phyloP scores from a whole-genome alignment of 768 basidiomycete species.

The Termitomyces sp. region DNA sequence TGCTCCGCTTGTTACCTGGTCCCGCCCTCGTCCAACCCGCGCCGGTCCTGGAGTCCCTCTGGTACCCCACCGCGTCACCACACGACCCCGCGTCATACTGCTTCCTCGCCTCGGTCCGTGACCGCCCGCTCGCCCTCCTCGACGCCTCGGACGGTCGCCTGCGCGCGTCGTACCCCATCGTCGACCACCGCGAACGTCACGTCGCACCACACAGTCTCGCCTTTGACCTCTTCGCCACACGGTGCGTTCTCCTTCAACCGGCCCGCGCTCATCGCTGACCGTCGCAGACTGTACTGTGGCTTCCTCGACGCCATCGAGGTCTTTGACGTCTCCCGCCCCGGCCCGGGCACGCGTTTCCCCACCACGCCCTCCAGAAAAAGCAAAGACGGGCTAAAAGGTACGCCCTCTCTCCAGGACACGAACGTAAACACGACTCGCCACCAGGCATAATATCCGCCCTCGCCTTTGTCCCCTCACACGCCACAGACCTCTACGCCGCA shows the following conservation, averaged over 20 bases:
- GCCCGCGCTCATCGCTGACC: neutral
- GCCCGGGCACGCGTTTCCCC: constrained; percentile 14
- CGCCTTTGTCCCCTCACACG: constrained; percentile 46
- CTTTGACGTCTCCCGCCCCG: too few relatives aligned
- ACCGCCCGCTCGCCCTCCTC: constrained; percentile 79
- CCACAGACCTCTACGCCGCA: neutral
- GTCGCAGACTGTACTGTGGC: constrained; percentile 17
- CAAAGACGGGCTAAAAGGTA: constrained; percentile 85
- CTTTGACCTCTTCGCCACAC: constrained; percentile 65
- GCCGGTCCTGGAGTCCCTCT: constrained; percentile 71
- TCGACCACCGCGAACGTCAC: constrained; percentile 91
- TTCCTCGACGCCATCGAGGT: constrained; percentile 5
- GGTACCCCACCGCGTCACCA: constrained; percentile 77
- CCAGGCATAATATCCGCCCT: constrained; percentile 68
- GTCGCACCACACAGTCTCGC: constrained; percentile 81
- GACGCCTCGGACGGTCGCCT: constrained; percentile 68
- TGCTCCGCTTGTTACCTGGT: constrained; percentile 44
- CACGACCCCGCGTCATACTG: constrained; percentile 64
- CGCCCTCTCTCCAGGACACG: too few relatives aligned
- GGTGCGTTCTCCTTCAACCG: constrained; percentile 36
- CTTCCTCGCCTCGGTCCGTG: constrained; percentile 78
- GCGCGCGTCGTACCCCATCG: constrained; percentile 85
- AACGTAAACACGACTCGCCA: neutral
- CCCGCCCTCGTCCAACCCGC: constrained; percentile 46
- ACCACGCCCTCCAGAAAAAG: constrained; percentile 21